phyloP scores from a whole-genome alignment of 2,329 filamentous ascomycete genomes.

The Talaromyces albobiverticillius region DNA sequence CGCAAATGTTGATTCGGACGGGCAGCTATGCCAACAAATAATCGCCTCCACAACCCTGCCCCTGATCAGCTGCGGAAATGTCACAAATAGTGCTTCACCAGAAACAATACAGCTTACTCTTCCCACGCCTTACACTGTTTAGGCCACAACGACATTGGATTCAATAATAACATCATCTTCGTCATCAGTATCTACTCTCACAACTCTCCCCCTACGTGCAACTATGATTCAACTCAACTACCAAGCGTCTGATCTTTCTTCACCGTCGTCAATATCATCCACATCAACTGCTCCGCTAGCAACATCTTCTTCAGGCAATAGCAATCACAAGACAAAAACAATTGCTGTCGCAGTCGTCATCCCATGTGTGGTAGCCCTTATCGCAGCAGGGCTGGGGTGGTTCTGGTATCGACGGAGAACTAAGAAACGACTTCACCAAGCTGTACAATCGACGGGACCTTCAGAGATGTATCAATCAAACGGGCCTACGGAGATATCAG shows the following conservation, averaged over 20 bases:
- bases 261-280: background rate
- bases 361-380: background rate
- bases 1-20: background rate
- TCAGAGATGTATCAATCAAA: background rate
- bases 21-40: background rate
- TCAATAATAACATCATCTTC: background rate
- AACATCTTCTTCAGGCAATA: background rate
- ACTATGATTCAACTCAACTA: conserved; percentile 2
- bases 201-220: background rate
- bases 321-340: conserved; percentile 1
- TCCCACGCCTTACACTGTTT: too few relatives aligned
- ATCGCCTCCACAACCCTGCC: conserved; percentile 1
- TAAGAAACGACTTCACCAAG: background rate
- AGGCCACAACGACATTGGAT: too few relatives aligned
- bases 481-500: background rate
- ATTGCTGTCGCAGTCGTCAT: conserved; percentile 6
- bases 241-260: background rate
- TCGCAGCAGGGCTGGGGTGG: conserved; percentile 1
- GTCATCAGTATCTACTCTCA: too few relatives aligned
- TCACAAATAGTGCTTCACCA: background rate
- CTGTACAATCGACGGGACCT: background rate
- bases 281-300: background rate
- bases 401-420: conserved; percentile 9
- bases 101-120: background rate
- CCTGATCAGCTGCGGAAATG: background rate